Percentiles rank a stretch among this genome's conserved stretches.
phyloP scores from a whole-genome alignment of 2,329 filamentous ascomycete genomes.

The Aspergillus sp. region DNA sequence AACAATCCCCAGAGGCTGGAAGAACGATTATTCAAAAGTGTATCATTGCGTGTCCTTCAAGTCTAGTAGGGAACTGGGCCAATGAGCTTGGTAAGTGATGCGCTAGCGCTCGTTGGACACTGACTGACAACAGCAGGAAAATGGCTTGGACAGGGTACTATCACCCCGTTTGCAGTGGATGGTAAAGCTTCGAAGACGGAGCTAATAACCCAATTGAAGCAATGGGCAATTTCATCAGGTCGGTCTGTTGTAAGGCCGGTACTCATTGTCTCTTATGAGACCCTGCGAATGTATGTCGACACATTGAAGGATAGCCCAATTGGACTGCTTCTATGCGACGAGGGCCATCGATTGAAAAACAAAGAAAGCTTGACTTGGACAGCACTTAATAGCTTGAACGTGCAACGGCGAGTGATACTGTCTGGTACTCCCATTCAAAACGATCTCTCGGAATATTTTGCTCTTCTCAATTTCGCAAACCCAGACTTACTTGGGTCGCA shows the following conservation, averaged over 20 bases:
- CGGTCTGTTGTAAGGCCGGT: constrained; percentile 86
- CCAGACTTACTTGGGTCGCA: constrained; percentile 86
- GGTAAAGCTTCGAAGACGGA: constrained; percentile 96
- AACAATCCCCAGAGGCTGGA: constrained; percentile 93
- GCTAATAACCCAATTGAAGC: constrained; percentile 81
- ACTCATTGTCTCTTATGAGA: constrained; percentile 97
- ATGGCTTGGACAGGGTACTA: constrained; percentile 90
- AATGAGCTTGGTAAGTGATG: constrained; percentile 68
- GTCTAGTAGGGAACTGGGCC: constrained; percentile 95
- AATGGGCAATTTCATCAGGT: constrained; percentile 93
- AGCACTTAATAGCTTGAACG: constrained; percentile 85
- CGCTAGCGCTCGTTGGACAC: background rate
- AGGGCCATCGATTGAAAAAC: constrained; percentile 95
- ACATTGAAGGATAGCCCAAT: constrained; percentile 88
- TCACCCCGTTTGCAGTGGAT: constrained; percentile 92
- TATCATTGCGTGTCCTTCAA: constrained; percentile 94
- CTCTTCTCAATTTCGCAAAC: constrained; percentile 94
- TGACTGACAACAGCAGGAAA: constrained; percentile 57
- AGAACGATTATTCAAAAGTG: constrained; percentile 93
- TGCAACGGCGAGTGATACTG: constrained; percentile 86
- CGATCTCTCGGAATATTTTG: constrained; percentile 96
- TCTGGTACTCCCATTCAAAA: constrained; percentile 98
- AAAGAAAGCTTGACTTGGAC: constrained; percentile 94
- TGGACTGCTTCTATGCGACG: constrained; percentile 89
- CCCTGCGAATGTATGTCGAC: constrained; percentile 83